Percentiles rank a stretch among this genome's conserved stretches.
Conservation (phyloP, 495 filamentous ascomycete genomes). For the Chaetomidium leptoderma region DNA sequence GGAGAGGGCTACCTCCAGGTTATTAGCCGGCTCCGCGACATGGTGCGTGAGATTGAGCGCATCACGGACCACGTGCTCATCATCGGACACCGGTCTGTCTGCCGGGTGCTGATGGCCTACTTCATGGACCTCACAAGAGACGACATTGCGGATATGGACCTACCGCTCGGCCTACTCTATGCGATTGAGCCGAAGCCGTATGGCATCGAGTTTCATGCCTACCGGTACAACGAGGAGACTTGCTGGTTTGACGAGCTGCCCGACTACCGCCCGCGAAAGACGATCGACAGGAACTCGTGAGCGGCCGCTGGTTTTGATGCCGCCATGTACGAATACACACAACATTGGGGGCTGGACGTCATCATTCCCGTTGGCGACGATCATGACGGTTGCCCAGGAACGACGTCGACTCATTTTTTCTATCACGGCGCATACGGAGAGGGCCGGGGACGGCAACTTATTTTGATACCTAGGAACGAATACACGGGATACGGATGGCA, state of each 20-base stretch:
- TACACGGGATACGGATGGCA: not conserved
- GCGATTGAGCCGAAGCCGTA: conserved; percentile 96
- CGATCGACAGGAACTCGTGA: conserved; percentile 41
- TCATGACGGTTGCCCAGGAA: not conserved
- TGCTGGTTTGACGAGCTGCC: conserved; percentile 81
- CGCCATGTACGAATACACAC: conserved; percentile 9
- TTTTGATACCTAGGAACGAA: conserved; percentile 5
- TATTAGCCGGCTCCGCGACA: conserved; percentile 89
- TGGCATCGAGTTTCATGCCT: conserved; percentile 92
- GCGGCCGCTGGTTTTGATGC: not conserved
- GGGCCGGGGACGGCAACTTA: not conserved
- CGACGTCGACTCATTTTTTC: not conserved
- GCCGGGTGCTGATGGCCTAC: conserved; percentile 88
- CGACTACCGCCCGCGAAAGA: conserved; percentile 64
- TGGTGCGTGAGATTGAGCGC: conserved; percentile 94
- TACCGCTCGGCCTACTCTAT: conserved; percentile 87
- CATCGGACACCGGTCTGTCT: conserved; percentile 84
- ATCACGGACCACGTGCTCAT: conserved; percentile 93
- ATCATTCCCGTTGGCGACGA: conserved; percentile 4
- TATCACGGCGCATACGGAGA: conserved; percentile 5
- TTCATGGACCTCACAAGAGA: conserved; percentile 87
- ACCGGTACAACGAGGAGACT: conserved; percentile 70
- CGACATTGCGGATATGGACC: conserved; percentile 86
- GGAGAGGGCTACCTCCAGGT: conserved; percentile 96
- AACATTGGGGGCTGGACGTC: not conserved